phyloP scores from a whole-genome alignment of 768 basidiomycete species.

The Macrolepiota fuliginosa region DNA sequence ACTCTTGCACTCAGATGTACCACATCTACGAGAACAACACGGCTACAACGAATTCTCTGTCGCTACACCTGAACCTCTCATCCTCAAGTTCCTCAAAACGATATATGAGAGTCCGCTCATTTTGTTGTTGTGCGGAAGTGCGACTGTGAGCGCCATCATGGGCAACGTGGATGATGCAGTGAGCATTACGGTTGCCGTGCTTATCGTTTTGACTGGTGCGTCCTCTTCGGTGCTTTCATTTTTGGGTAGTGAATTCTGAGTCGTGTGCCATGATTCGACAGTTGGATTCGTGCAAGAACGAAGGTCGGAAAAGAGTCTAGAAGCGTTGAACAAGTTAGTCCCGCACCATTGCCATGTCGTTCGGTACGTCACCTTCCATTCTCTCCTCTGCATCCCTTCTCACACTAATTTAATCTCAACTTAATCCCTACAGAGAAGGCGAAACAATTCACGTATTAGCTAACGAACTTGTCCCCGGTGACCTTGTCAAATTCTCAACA shows the following conservation, averaged over 20 bases:
- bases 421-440: conserved; percentile 40
- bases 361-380: conserved; percentile 36
- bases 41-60: conserved; percentile 97
- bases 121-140: conserved; percentile 86
- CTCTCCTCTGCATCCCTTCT: conserved; percentile 19
- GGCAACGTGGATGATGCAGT: conserved; percentile 96
- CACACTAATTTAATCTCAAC: conserved; percentile 13
- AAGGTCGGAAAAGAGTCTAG: conserved; percentile 90
- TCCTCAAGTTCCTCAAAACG: conserved; percentile 90
- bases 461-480: conserved; percentile 95
- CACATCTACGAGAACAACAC: conserved; percentile 59
- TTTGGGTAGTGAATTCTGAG: conserved; percentile 14
- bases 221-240: conserved; percentile 1
- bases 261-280: conserved; percentile 16
- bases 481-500: conserved; percentile 84
- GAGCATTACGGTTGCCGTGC: conserved; percentile 88
- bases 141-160: conserved; percentile 84
- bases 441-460: conserved; percentile 80
- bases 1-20: conserved; percentile 59
- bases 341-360: conserved; percentile 94
- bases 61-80: conserved; percentile 70
- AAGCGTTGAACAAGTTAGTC: conserved; percentile 94
- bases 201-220: conserved; percentile 89
- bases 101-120: conserved; percentile 96
- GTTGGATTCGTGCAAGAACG: conserved; percentile 97